Evolutionary conservation across 148 eudicot genomes (phyloP).

Genomic region (Chenopodium quinoa): DNA sequence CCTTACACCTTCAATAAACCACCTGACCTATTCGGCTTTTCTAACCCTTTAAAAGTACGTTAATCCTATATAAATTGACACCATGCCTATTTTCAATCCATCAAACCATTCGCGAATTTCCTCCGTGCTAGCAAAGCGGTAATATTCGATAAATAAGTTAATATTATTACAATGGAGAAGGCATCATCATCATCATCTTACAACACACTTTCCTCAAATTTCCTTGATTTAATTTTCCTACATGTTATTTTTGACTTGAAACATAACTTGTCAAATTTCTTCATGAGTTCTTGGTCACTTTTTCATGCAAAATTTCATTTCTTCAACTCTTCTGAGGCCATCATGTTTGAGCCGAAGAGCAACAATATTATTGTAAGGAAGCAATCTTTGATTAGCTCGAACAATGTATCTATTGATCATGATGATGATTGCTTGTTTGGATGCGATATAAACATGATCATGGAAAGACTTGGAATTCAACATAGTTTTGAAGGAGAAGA

Average conservation of each 20-base stretch:
- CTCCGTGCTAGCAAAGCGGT: too few relatives aligned
- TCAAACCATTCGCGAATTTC: too few relatives aligned
- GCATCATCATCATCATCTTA: neutral
- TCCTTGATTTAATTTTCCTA: constrained; percentile 15
- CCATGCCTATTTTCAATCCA: too few relatives aligned
- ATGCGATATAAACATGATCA: constrained; percentile 37
- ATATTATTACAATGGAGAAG: constrained; percentile 7
- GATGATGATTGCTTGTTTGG: constrained; percentile 29
- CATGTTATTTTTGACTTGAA: neutral
- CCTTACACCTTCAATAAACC: neutral
- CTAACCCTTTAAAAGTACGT: neutral
- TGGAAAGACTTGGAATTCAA: constrained; percentile 45
- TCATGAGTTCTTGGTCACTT: neutral
- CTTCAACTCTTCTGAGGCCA: neutral
- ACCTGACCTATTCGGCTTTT: neutral
- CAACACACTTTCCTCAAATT: constrained; percentile 5
- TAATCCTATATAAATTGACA: too few relatives aligned
- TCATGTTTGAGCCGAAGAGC: neutral
- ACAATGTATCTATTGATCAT: neutral
- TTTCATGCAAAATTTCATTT: neutral
- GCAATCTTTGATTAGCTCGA: neutral
- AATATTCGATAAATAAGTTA: too few relatives aligned
- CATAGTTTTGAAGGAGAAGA: constrained; percentile 18
- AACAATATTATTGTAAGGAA: neutral
- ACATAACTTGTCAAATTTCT: neutral